Percentiles rank a stretch among this genome's conserved stretches.
Conservation (phyloP, 2,329 filamentous ascomycete genomes). For the Elsinoe perseae region DNA sequence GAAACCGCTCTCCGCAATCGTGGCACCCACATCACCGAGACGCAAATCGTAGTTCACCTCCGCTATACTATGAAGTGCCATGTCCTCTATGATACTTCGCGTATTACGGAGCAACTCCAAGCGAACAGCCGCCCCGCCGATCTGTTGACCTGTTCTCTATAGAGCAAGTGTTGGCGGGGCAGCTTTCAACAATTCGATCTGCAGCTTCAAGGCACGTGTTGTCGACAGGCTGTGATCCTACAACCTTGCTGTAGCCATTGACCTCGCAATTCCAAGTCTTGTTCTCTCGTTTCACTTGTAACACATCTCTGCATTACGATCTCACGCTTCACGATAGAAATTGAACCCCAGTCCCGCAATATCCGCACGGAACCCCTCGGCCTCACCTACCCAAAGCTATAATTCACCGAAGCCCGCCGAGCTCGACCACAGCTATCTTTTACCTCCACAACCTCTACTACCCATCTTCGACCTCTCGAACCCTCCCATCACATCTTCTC, state of each 20-base stretch:
- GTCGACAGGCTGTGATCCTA: background rate
- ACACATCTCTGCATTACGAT: no score
- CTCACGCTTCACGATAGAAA: background rate
- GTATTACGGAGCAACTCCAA: background rate
- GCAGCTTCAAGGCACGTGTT: conserved; percentile 7
- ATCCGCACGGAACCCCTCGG: background rate
- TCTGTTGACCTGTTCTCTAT: background rate
- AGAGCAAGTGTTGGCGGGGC: background rate
- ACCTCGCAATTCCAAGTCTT: background rate
- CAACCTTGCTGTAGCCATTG: background rate
- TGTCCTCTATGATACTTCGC: background rate
- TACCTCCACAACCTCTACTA: no score
- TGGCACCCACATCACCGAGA: no score
- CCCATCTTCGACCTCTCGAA: background rate
- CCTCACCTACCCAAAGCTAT: background rate
- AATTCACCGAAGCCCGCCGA: conserved; percentile 7
- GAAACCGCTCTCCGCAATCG: no score
- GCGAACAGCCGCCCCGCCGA: background rate
- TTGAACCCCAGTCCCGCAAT: background rate
- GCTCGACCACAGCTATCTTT: background rate
- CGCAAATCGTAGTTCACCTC: no score
- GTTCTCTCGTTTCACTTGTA: background rate
- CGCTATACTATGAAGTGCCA: background rate
- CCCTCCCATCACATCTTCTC: background rate
- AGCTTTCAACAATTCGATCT: conserved; percentile 13